These are phyloP conservation scores for Talaromyces sp. DNA, from an alignment of 2,329 filamentous ascomycete species.

Conservation along the genomic window DNA sequence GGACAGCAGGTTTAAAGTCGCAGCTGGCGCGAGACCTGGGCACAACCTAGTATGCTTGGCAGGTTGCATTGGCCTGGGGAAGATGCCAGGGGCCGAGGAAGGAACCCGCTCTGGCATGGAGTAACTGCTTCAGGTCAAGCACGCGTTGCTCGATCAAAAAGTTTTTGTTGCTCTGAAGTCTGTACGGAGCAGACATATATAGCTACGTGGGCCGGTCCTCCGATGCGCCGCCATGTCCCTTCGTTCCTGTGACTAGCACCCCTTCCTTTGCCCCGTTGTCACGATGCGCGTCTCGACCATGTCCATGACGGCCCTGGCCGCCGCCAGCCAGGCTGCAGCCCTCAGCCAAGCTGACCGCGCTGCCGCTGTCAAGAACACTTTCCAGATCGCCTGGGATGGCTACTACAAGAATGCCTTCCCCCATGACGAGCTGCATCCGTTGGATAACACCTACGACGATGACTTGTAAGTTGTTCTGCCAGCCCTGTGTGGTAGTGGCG, in stretches of 20 bases:
- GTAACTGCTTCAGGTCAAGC: neutral
- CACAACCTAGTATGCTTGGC: neutral
- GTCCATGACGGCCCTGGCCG: slow-evolving; percentile 13
- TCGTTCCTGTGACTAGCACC: slow-evolving; percentile 15
- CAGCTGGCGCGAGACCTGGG: neutral
- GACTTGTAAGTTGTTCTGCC: slow-evolving; percentile 53
- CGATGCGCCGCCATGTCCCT: slow-evolving; percentile 21
- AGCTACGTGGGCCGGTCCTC: neutral
- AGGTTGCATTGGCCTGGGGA: neutral
- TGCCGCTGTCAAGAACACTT: slow-evolving; percentile 61
- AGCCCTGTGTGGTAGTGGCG: neutral
- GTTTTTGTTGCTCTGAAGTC: neutral
- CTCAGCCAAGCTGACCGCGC: slow-evolving; percentile 34
- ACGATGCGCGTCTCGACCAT: slow-evolving; percentile 8
- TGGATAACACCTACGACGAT: slow-evolving; percentile 60
- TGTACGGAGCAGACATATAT: neutral
- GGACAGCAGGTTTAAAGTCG: neutral
- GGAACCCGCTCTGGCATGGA: neutral
- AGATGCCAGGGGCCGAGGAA: neutral
- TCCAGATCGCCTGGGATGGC: slow-evolving; percentile 65
- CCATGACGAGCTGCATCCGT: slow-evolving; percentile 67
- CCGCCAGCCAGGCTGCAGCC: slow-evolving; percentile 19
- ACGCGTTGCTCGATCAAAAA: neutral
- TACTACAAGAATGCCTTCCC: slow-evolving; percentile 72
- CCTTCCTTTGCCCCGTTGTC: neutral